Percentiles rank a stretch among this genome's conserved stretches.
Evolutionary conservation across 768 basidiomycete species (phyloP).

Genomic region (Pholiota conissans): DNA sequence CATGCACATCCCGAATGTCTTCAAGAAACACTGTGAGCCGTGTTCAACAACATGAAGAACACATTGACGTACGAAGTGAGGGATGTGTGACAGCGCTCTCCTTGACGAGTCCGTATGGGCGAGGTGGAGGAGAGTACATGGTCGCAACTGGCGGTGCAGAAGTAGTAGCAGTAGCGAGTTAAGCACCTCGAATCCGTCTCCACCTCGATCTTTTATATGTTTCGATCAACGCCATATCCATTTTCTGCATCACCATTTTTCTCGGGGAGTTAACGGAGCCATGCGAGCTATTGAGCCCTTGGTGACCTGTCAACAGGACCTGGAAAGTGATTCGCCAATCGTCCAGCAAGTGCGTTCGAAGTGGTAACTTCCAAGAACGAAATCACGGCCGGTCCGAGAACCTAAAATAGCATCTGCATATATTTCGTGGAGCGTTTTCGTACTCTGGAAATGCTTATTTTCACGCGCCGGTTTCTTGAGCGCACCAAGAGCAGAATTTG

Average conservation of each 20-base stretch:
- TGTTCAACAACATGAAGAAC: background rate
- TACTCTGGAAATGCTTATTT: slow-evolving; percentile 30
- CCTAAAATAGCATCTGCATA: slow-evolving; percentile 12
- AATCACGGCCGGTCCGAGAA: slow-evolving; percentile 19
- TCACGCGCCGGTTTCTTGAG: slow-evolving; percentile 10
- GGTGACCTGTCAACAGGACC: slow-evolving; percentile 13
- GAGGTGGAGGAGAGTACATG: slow-evolving; percentile 22
- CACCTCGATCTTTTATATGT: slow-evolving; percentile 22
- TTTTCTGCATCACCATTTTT: slow-evolving; percentile 24
- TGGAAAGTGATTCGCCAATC: slow-evolving; percentile 17
- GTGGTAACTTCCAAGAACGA: slow-evolving; percentile 11
- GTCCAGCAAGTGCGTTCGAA: slow-evolving; percentile 12
- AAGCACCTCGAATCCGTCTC: background rate
- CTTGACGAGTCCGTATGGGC: slow-evolving; percentile 20
- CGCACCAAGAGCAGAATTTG: background rate
- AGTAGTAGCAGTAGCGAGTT: background rate
- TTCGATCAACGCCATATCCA: slow-evolving; percentile 18
- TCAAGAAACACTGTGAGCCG: background rate
- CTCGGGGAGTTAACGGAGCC: slow-evolving; percentile 45
- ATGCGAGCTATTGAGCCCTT: slow-evolving; percentile 20
- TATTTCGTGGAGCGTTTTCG: slow-evolving; percentile 21
- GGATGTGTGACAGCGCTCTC: slow-evolving; percentile 44
- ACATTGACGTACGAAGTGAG: slow-evolving; percentile 40
- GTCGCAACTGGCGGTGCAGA: slow-evolving; percentile 3
- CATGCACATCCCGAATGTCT: slow-evolving; percentile 81